Evolutionary conservation across 768 basidiomycete species (phyloP).

Genomic region (Aureoboletus auriporus): DNA sequence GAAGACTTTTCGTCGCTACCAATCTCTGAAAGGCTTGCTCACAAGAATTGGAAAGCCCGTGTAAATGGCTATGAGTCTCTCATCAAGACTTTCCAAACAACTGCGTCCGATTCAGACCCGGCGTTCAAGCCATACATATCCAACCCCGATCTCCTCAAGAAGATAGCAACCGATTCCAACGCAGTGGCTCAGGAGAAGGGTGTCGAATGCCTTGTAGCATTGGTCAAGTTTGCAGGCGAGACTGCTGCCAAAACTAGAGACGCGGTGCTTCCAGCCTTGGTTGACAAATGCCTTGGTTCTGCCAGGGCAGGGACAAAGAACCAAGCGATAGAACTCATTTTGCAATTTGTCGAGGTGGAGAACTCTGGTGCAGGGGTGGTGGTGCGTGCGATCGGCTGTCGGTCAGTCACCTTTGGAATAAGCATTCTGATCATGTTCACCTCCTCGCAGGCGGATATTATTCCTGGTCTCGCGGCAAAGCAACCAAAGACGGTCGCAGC

Average conservation of each 20-base stretch:
- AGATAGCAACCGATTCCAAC: conserved; percentile 86
- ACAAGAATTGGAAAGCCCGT: conserved; percentile 99
- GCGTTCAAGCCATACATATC: conserved; percentile 87
- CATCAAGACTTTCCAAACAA: conserved; percentile 81
- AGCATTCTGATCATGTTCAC: conserved; percentile 24
- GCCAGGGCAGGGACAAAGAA: conserved; percentile 85
- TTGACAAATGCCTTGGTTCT: conserved; percentile 95
- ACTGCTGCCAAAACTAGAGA: conserved; percentile 77
- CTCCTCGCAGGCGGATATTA: conserved; percentile 58
- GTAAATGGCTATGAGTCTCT: conserved; percentile 89
- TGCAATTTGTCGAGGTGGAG: conserved; percentile 93
- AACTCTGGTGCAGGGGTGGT: conserved; percentile 83
- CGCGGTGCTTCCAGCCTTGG: conserved; percentile 81
- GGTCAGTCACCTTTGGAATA: conserved; percentile 26
- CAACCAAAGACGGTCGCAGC: conserved; percentile 93
- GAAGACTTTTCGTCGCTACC: conserved; percentile 86
- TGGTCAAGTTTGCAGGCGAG: conserved; percentile 92
- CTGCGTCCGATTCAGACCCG: conserved; percentile 90
- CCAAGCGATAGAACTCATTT: conserved; percentile 77
- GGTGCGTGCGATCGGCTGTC: conserved; percentile 51
- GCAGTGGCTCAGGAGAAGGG: conserved; percentile 98
- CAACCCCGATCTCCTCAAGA: conserved; percentile 76
- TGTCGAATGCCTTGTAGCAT: conserved; percentile 78
- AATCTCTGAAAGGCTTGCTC: conserved; percentile 74
- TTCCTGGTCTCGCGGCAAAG: conserved; percentile 85